Evolutionary conservation across 352 stramenopile genomes (phyloP).

Genomic region (Blastocystis sp.): DNA sequence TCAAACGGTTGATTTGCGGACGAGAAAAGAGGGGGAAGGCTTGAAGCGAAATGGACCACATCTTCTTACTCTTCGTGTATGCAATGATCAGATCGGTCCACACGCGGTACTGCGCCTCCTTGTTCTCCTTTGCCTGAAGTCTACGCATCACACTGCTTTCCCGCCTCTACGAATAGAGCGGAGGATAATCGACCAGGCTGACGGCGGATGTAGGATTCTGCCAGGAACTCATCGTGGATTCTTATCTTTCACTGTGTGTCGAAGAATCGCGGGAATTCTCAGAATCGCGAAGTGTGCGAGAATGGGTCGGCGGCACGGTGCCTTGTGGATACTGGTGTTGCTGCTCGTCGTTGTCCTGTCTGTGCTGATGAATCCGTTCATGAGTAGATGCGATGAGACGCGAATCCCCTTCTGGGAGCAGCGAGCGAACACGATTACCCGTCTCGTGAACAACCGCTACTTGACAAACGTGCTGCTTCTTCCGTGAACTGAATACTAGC

Average conservation of each 20-base stretch:
- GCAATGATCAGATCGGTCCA: slow-evolving; percentile 45
- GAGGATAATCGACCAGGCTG: background rate
- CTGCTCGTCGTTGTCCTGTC: no score
- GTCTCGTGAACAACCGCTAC: background rate
- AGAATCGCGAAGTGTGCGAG: no score
- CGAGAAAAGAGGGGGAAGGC: slow-evolving; percentile 26
- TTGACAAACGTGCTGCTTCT: background rate
- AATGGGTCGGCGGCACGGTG: no score
- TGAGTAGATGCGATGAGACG: no score
- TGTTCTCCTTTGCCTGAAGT: slow-evolving; percentile 30
- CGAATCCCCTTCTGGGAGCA: background rate
- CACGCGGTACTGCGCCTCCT: slow-evolving; percentile 45
- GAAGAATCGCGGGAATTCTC: background rate
- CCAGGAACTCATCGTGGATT: slow-evolving; percentile 12
- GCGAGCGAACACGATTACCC: background rate
- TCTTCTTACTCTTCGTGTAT: slow-evolving; percentile 6
- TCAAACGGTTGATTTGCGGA: slow-evolving; percentile 25
- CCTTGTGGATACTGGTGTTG: no score
- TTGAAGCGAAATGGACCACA: slow-evolving; percentile 62
- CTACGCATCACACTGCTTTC: background rate
- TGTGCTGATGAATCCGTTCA: no score
- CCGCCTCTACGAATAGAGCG: slow-evolving; percentile 47
- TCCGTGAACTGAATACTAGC: background rate
- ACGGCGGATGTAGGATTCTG: slow-evolving; percentile 15
- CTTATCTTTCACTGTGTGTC: background rate